Percentiles rank a stretch among this genome's conserved stretches.
Evolutionary conservation across 352 stramenopile genomes (phyloP).

Genomic region (Phytophthora podocarpi): DNA sequence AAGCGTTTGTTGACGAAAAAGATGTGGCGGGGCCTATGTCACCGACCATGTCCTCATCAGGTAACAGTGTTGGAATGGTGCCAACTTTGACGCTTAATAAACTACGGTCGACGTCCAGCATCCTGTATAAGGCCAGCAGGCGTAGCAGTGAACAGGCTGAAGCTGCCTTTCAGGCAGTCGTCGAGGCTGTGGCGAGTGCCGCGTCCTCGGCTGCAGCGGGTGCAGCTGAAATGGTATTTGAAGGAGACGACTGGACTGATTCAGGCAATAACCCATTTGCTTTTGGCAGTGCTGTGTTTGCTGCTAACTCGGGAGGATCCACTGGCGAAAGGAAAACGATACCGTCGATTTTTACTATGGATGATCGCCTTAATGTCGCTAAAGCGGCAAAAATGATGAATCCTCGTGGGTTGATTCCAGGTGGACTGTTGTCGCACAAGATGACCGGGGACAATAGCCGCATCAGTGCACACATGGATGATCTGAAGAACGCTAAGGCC

Average conservation of each 20-base stretch:
- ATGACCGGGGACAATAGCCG: conserved; percentile 26
- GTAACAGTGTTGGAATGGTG: conserved; percentile 32
- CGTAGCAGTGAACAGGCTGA: conserved; percentile 71
- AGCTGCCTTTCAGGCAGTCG: conserved; percentile 71
- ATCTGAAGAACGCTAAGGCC: conserved; percentile 75
- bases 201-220: conserved; percentile 44
- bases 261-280: conserved; percentile 32
- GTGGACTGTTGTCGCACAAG: conserved; percentile 44
- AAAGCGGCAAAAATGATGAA: conserved; percentile 60
- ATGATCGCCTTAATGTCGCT: conserved; percentile 63
- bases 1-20: conserved; percentile 46
- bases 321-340: conserved; percentile 45
- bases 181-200: conserved; percentile 62
- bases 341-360: conserved; percentile 61
- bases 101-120: conserved; percentile 60
- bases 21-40: conserved; percentile 15
- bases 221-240: conserved; percentile 45
- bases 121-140: conserved; percentile 74
- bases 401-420: conserved; percentile 48
- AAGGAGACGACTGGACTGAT: conserved; percentile 66
- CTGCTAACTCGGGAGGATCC: conserved; percentile 18
- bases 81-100: conserved; percentile 55
- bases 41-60: conserved; percentile 9
- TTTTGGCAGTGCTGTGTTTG: conserved; percentile 35
- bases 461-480: conserved; percentile 53